These are phyloP conservation scores for Pestalotiopsis sp. DNA, from an alignment of 2,329 filamentous ascomycete genomes.

Conservation along the genomic window DNA sequence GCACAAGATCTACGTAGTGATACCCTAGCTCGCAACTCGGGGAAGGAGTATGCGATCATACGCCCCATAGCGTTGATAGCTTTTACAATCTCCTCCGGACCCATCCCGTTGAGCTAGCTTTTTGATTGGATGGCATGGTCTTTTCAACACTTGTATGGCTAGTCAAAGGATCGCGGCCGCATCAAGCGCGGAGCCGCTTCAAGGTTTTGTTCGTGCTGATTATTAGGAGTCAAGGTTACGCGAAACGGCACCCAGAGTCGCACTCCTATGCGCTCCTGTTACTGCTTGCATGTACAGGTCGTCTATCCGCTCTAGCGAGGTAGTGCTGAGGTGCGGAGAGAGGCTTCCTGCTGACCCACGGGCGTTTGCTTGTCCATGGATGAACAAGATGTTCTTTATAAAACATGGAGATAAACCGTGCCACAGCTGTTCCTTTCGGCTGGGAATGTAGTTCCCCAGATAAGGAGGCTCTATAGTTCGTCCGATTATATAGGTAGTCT, in stretches of 20 bases:
- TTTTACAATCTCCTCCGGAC: not conserved
- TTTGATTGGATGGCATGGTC: not conserved
- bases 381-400: not conserved
- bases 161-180: not conserved
- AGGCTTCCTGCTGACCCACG: not conserved
- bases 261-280: not conserved
- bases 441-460: not conserved
- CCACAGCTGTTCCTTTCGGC: too few relatives aligned
- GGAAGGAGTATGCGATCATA: not conserved
- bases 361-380: too few relatives aligned
- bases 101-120: not conserved
- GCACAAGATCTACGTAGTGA: not conserved
- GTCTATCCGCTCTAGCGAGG: not conserved
- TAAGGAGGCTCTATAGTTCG: not conserved
- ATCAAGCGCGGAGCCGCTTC: not conserved
- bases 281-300: not conserved
- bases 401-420: too few relatives aligned
- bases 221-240: not conserved
- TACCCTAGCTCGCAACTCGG: not conserved
- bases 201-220: not conserved
- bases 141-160: not conserved
- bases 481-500: not conserved
- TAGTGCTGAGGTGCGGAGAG: not conserved
- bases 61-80: not conserved
- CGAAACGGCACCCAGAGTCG: not conserved